Evolutionary conservation across 768 basidiomycete genomes (phyloP), one percentile per base, ranked within the genome.

Genomic region (Lyophyllum shimeji): DNA sequence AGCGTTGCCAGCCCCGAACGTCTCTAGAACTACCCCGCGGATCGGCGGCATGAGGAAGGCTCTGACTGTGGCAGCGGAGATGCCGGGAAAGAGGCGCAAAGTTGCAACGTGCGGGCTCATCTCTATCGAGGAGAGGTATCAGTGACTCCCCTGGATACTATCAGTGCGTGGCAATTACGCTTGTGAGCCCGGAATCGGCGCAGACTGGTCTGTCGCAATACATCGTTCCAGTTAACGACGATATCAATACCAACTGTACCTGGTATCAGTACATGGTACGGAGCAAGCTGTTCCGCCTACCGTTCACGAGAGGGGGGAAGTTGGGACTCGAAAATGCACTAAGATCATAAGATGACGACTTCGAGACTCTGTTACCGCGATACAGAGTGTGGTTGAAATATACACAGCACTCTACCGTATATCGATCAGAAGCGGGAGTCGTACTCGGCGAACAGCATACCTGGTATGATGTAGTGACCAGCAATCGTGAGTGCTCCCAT

Each of bases 1-100:
- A 9, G 93, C 92, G 70, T 98, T 98, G 0, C 95, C 95, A 1
- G 93, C 86, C 7, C 95, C 95, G 68, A 92, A 98, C 1, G 90
- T 93, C 67, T 96, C 92, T 1, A 98, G 76, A 9, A 98, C 87
- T 2, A 95, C 87, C 3, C 94, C 95, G 27, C 80, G 82, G 7
- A 86, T 83, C 3, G 89, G 87, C 11, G 88, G 84, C 46, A 76
- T 78, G 15, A 93, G 80, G 66, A 95, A 95, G 2, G 89, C 86
- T 17, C 77, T 84, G 46, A 95, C 74, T 2, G 90, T 91, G 9
- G 82, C 75, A 0, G 82, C 79, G 13, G 88, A 85, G 58, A 96
- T 93, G 18, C 94, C 94, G 4, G 93, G 93, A 62, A 95, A 96
- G 2, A 96, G 75, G 21, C 93, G 88, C 27, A 95, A 72, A 21